These are phyloP conservation scores for Stachybotrys chartarum DNA, from an alignment of 2,329 filamentous ascomycete species.

Conservation along the genomic window DNA sequence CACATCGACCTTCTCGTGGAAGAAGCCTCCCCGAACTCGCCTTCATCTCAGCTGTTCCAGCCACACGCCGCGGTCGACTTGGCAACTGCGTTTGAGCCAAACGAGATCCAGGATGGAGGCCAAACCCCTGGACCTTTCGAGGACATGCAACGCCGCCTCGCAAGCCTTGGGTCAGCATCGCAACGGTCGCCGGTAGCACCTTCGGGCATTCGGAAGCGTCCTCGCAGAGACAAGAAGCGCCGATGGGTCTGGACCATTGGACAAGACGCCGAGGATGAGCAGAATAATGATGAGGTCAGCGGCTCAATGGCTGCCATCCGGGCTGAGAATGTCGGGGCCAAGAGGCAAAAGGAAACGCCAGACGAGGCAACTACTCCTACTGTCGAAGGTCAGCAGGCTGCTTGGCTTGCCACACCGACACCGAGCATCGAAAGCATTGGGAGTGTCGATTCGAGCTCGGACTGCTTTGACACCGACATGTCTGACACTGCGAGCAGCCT, in stretches of 20 bases:
- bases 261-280: conserved; percentile 38
- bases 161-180: conserved; percentile 34
- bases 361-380: conserved; percentile 14
- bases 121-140: conserved; percentile 58
- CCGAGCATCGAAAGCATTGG: conserved; percentile 38
- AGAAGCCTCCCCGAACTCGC: conserved; percentile 44
- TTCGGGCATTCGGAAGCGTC: conserved; percentile 45
- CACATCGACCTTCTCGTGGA: conserved; percentile 57
- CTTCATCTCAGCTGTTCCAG: conserved; percentile 19
- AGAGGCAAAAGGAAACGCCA: conserved; percentile 7
- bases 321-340: conserved; percentile 18
- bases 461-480: conserved; percentile 38
- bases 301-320: conserved; percentile 34
- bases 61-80: conserved; percentile 39
- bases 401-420: conserved; percentile 25
- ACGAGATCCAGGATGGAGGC: conserved; percentile 53
- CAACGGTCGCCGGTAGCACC: conserved; percentile 32
- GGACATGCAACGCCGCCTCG: conserved; percentile 54
- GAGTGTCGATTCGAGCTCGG: conserved; percentile 21
- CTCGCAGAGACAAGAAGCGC: conserved; percentile 51
- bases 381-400: conserved; percentile 6
- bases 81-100: conserved; percentile 42
- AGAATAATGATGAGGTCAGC: conserved; percentile 33
- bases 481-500: conserved; percentile 36
- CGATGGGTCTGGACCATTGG: conserved; percentile 62